Evolutionary conservation across 495 filamentous ascomycete species (phyloP).

Genomic region (Rusavskia elegans): DNA sequence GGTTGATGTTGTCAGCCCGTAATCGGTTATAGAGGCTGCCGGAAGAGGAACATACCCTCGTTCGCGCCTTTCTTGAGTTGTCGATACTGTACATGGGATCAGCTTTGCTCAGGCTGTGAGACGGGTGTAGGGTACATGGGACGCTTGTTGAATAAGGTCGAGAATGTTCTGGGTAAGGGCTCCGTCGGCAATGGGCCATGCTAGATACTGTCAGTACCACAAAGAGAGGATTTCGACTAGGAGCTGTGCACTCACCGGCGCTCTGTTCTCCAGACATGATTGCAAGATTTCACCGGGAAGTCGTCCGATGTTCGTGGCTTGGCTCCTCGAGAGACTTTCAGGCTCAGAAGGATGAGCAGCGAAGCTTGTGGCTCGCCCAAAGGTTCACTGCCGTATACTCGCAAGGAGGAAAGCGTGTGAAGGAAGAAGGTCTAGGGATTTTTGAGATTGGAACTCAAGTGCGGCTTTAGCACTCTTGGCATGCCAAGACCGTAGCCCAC

Average conservation of each 20-base stretch:
- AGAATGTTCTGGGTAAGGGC: slow-evolving; percentile 65
- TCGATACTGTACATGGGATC: slow-evolving; percentile 28
- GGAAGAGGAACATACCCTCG: slow-evolving; percentile 18
- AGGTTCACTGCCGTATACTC: slow-evolving; percentile 23
- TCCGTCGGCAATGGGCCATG: slow-evolving; percentile 82
- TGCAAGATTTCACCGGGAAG: not conserved
- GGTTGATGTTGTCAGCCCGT: not conserved
- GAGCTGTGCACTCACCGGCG: slow-evolving; percentile 1
- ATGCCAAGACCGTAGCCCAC: no score
- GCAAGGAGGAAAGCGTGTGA: no score
- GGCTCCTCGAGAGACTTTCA: not conserved
- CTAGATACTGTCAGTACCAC: slow-evolving; percentile 18
- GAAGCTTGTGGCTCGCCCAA: slow-evolving; percentile 23
- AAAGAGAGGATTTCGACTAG: no score
- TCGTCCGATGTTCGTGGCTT: not conserved
- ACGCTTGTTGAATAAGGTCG: slow-evolving; percentile 75
- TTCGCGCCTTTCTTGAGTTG: slow-evolving; percentile 75
- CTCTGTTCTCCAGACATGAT: slow-evolving; percentile 8
- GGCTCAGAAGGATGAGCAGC: slow-evolving; percentile 5
- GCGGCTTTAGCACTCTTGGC: no score
- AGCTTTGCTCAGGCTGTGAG: no score
- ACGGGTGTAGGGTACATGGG: slow-evolving; percentile 24
- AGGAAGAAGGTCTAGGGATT: no score
- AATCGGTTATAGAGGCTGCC: no score
- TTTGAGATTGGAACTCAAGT: no score